phyloP scores from a whole-genome alignment of 306 rosid genomes.

The Vigna unguiculata region DNA sequence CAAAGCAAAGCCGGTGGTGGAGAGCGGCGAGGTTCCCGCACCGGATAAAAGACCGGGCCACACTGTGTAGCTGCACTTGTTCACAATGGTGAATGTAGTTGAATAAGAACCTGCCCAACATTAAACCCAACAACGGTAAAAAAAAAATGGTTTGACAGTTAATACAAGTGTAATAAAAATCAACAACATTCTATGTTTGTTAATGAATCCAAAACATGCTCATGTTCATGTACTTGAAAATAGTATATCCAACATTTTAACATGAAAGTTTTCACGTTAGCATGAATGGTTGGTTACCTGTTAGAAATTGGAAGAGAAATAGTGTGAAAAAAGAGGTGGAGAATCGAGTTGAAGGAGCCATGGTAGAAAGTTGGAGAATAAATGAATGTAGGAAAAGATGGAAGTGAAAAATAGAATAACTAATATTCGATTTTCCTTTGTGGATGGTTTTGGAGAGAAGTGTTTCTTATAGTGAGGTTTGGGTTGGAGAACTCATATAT shows the following conservation, averaged over 20 bases:
- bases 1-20: conserved; percentile 74
- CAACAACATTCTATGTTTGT: too few relatives aligned
- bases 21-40: conserved; percentile 70
- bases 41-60: conserved; percentile 85
- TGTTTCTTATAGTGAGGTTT: too few relatives aligned
- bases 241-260: background rate
- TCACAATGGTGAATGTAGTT: conserved; percentile 69
- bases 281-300: conserved; percentile 49
- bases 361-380: background rate
- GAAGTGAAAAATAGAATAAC: background rate
- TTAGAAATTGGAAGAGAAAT: conserved; percentile 41
- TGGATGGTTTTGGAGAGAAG: conserved; percentile 38
- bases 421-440: background rate
- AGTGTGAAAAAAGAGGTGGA: conserved; percentile 27
- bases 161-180: too few relatives aligned
- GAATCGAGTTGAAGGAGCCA: conserved; percentile 45
- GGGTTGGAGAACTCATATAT: conserved; percentile 39
- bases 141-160: background rate
- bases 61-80: conserved; percentile 71
- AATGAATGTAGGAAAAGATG: background rate
- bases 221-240: too few relatives aligned
- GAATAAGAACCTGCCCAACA: conserved; percentile 50
- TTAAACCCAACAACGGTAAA: background rate
- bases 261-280: background rate
- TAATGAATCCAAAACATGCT: too few relatives aligned